These are phyloP conservation scores for Trametes meyenii DNA, from an alignment of 768 basidiomycete genomes.

Conservation along the genomic window DNA sequence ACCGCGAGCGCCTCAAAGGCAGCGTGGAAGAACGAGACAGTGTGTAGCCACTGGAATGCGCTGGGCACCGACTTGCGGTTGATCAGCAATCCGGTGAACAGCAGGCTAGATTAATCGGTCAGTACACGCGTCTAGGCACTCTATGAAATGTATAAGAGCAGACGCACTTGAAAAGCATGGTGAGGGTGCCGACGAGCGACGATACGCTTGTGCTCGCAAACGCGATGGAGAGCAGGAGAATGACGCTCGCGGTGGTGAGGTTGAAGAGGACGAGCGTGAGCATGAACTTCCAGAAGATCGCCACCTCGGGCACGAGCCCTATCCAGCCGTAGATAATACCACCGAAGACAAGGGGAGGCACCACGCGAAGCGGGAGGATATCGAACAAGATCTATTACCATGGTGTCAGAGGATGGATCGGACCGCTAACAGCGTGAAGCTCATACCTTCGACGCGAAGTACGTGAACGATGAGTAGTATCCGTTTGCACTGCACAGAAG, in stretches of 20 bases:
- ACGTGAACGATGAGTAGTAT: slow-evolving; percentile 96
- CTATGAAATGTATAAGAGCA: background rate
- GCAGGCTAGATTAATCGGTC: slow-evolving; percentile 54
- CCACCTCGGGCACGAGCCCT: slow-evolving; percentile 89
- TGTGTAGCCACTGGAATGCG: slow-evolving; percentile 83
- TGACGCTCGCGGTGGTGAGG: slow-evolving; percentile 90
- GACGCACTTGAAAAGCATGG: slow-evolving; percentile 98
- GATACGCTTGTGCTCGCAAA: slow-evolving; percentile 88
- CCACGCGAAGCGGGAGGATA: slow-evolving; percentile 90
- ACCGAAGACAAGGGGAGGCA: slow-evolving; percentile 94
- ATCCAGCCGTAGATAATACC: slow-evolving; percentile 95
- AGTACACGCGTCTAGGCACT: background rate
- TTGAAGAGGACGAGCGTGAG: slow-evolving; percentile 96
- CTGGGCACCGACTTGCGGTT: slow-evolving; percentile 85
- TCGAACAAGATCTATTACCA: slow-evolving; percentile 82
- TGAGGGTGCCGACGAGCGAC: slow-evolving; percentile 89
- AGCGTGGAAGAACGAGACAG: slow-evolving; percentile 96
- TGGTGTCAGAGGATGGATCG: background rate
- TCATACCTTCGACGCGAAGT: slow-evolving; percentile 88
- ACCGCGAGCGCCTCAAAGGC: slow-evolving; percentile 98
- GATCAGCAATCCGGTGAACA: slow-evolving; percentile 95
- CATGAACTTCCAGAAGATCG: slow-evolving; percentile 98
- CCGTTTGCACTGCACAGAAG: slow-evolving; percentile 76
- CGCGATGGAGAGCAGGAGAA: slow-evolving; percentile 87
- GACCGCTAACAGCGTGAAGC: background rate